A percentile compares a stretch with the other conserved stretches of the same genome.
These are phyloP conservation scores for Rhodotorula sp. DNA, from an alignment of 1,284 basidiomycete species.

Conservation along the genomic window DNA sequence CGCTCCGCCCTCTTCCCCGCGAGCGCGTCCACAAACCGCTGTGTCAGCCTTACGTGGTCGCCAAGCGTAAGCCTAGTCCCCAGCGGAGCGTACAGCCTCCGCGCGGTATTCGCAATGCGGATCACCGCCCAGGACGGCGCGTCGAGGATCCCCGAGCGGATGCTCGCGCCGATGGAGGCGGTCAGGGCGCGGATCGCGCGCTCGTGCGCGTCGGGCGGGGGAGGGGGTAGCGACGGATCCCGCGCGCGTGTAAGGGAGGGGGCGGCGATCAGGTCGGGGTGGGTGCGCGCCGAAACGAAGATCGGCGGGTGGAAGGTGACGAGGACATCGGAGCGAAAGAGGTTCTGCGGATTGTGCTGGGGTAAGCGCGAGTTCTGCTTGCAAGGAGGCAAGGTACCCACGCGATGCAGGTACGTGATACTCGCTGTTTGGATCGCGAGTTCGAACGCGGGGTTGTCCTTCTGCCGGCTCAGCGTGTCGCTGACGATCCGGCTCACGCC, in stretches of 20 bases:
- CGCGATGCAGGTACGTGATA: slow-evolving; percentile 63
- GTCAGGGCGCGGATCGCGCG: slow-evolving; percentile 65
- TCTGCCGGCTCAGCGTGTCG: slow-evolving; percentile 68
- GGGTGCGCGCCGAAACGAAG: slow-evolving; percentile 39
- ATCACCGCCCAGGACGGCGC: slow-evolving; percentile 78
- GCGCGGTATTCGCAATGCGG: slow-evolving; percentile 70
- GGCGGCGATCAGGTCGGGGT: slow-evolving; percentile 26
- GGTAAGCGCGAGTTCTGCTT: neutral
- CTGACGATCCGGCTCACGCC: slow-evolving; percentile 79
- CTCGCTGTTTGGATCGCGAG: slow-evolving; percentile 74
- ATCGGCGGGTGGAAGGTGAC: slow-evolving; percentile 78
- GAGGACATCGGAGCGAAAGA: slow-evolving; percentile 79
- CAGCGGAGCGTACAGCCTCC: slow-evolving; percentile 75
- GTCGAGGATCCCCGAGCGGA: slow-evolving; percentile 73
- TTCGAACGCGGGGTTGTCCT: slow-evolving; percentile 64
- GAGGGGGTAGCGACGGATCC: neutral
- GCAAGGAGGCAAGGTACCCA: neutral
- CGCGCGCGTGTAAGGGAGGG: neutral
- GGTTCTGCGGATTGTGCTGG: slow-evolving; percentile 53
- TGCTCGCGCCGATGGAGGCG: slow-evolving; percentile 63
- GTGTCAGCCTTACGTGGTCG: slow-evolving; percentile 71
- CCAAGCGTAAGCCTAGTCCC: slow-evolving; percentile 78
- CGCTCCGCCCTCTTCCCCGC: slow-evolving; percentile 32
- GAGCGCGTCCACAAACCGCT: slow-evolving; percentile 69
- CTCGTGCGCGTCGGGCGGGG: slow-evolving; percentile 17